Conservation (phyloP, 2,329 filamentous ascomycete species). For the Pseudopithomyces chartarum region DNA sequence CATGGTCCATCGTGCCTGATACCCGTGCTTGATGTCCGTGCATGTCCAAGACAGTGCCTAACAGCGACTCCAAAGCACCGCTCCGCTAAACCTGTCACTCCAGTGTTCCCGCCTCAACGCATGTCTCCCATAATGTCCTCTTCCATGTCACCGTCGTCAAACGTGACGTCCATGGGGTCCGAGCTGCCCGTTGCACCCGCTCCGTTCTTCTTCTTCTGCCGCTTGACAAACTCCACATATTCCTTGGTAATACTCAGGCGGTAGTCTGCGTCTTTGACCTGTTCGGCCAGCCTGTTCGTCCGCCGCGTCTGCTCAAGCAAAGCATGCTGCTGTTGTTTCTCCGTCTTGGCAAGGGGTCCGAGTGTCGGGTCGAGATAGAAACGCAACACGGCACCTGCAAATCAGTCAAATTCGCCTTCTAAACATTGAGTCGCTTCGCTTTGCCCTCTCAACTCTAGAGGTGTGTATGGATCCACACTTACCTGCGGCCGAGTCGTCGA, state of each 20-base stretch:
- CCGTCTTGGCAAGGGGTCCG: conserved; percentile 45
- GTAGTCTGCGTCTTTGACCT: conserved; percentile 60
- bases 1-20: no score
- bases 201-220: conserved; percentile 48
- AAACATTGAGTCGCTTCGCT: no score
- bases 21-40: no score
- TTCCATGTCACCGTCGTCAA: conserved; percentile 38
- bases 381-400: conserved; percentile 54
- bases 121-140: conserved; percentile 48
- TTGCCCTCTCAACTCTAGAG: no score
- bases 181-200: conserved; percentile 25
- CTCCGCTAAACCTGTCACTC: no score
- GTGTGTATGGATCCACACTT: no score
- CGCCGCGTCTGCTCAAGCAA: conserved; percentile 57
- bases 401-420: no score
- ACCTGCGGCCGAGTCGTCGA: conserved; percentile 45
- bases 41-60: no score
- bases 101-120: no score
- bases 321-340: conserved; percentile 48
- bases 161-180: conserved; percentile 45
- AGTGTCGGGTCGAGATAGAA: conserved; percentile 52
- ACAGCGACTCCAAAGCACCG: no score
- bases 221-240: conserved; percentile 60
- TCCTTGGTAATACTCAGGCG: conserved; percentile 63
- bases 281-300: conserved; percentile 56